Conservation (phyloP, 805 yeast species). For the Hemisphaericaspora nanyangensis region DNA sequence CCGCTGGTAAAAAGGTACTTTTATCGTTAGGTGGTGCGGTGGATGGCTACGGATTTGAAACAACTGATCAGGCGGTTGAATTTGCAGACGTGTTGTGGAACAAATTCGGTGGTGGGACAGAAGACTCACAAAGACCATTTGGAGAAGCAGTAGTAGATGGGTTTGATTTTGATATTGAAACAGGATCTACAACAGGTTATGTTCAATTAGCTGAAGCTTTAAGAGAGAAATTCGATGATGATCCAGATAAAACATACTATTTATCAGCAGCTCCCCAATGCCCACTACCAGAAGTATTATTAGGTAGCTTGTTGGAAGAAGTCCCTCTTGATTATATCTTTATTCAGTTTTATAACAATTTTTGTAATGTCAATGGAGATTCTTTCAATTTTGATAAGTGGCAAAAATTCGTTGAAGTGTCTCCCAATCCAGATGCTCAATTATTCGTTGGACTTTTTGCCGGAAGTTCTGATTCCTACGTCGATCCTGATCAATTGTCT, state of each 20-base stretch:
- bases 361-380: conserved; percentile 47
- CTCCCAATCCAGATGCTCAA: conserved; percentile 69
- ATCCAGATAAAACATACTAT: conserved; percentile 55
- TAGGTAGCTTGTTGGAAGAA: conserved; percentile 29
- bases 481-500: conserved; percentile 18
- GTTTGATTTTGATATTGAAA: conserved; percentile 32
- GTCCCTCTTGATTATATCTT: conserved; percentile 76
- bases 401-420: conserved; percentile 57
- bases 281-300: conserved; percentile 67
- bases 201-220: conserved; percentile 28
- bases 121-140: conserved; percentile 20
- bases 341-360: conserved; percentile 87
- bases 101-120: conserved; percentile 32
- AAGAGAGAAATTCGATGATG: conserved; percentile 13
- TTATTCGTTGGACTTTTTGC: conserved; percentile 74
- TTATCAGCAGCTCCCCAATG: conserved; percentile 93
- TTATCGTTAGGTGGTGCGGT: conserved; percentile 56
- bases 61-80: conserved; percentile 50
- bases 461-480: conserved; percentile 45
- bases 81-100: conserved; percentile 42
- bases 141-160: conserved; percentile 31
- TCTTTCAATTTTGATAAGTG: conserved; percentile 67
- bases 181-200: conserved; percentile 16
- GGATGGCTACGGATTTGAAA: conserved; percentile 45
- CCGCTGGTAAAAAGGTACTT: conserved; percentile 65